Conservation (phyloP, 2,329 filamentous ascomycete genomes). For the Aspergillus unguis region DNA sequence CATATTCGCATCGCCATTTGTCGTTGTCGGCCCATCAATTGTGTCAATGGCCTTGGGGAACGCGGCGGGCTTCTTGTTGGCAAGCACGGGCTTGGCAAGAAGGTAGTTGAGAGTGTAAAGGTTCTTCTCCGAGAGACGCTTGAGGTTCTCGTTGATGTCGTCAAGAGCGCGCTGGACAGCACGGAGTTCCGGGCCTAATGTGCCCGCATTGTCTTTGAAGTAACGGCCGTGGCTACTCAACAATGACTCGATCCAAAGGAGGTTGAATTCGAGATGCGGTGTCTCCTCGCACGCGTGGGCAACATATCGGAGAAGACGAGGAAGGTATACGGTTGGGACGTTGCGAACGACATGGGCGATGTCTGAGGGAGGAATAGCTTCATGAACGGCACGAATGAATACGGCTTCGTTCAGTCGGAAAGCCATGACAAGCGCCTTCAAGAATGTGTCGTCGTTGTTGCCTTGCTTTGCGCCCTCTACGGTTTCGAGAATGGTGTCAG, state of each 20-base stretch:
- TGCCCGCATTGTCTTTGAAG: constrained; percentile 74
- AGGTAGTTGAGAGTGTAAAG: constrained; percentile 86
- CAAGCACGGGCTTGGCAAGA: constrained; percentile 50
- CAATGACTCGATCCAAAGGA: constrained; percentile 82
- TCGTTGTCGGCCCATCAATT: constrained; percentile 14
- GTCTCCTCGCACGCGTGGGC: constrained; percentile 83
- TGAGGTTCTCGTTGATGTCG: constrained; percentile 77
- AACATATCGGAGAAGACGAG: constrained; percentile 79
- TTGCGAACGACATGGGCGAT: constrained; percentile 74
- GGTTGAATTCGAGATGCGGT: constrained; percentile 90
- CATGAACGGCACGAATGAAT: constrained; percentile 80
- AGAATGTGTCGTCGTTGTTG: constrained; percentile 68
- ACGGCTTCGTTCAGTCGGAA: constrained; percentile 88
- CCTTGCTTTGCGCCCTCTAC: constrained; percentile 49
- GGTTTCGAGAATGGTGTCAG: constrained; percentile 75
- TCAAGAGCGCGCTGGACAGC: constrained; percentile 76
- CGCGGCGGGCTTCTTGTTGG: constrained; percentile 25
- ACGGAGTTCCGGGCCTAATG: constrained; percentile 79
- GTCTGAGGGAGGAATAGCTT: constrained; percentile 70
- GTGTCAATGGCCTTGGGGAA: constrained; percentile 31
- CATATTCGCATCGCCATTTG: constrained; percentile 27
- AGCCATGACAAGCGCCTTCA: constrained; percentile 93
- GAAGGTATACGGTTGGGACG: constrained; percentile 80
- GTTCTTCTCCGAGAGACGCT: constrained; percentile 81
- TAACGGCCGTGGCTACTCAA: constrained; percentile 80